Evolutionary conservation across 768 basidiomycete genomes (phyloP), one percentile per base, ranked within the genome.

Genomic region (Russula vinacea): DNA sequence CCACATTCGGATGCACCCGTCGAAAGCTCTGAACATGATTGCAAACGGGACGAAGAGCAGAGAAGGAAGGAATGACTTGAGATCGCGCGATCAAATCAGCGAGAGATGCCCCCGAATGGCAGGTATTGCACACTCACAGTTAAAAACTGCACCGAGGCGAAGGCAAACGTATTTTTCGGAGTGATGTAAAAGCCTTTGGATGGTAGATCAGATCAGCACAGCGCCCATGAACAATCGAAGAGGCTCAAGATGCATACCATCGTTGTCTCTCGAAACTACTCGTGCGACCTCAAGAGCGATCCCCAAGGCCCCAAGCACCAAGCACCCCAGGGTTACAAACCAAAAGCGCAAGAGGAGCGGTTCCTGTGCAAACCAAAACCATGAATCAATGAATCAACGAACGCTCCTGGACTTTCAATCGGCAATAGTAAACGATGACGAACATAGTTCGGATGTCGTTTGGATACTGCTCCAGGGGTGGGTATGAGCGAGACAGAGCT

Each of bases 21-120:
- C 86, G 37, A 81, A 72, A 29, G 76, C 75, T 35, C 79, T 72
- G 80, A 84, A 85, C 47, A 82, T 72, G 59, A 76, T 74, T 0
- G 77, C 81, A 39, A 81, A 64, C 3, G 87, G 87, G 7, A 81
- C 67, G 32, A 87, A 76, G n/a, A 81, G 32, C 26, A 80, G 69
- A 4, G 80, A 81, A 0, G 87, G 86, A 68, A 88, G 75, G 71
- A 87, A 86, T 0, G 84, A 80, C 86, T 87, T 56, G 16, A n/a
- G 14, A 37, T 10, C 54, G 58, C 13, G 45, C 62, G 7, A 19
- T 35, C 9, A n/a, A 60, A 22, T 56, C 19, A 65, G 45, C 54
- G 19, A n/a, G n/a, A n/a, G n/a, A n/a, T n/a, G 19, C n/a, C 29
- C 33, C 8, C n/a, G 16, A 10, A 33, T 24, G 13, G 49, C 22